Evolutionary conservation across 202 grass and related monocot species (phyloP), one percentile per base, ranked within the genome.

Genomic region (Panicum hallii): DNA sequence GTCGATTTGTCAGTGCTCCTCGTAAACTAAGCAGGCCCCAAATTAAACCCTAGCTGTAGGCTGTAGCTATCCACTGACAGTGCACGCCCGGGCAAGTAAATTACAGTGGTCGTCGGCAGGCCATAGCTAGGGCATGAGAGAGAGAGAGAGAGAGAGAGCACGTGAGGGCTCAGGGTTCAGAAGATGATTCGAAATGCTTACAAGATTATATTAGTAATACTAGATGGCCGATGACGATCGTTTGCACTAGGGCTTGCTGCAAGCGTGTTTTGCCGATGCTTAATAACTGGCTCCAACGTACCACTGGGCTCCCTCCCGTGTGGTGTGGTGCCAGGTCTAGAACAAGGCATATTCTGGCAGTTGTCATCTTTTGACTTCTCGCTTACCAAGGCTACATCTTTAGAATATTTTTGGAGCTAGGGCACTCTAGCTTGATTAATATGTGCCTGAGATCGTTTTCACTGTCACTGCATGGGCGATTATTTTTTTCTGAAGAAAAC

Each of bases 111-210:
- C 57, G 68, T 23, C 16, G 65, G 36, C 36, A 38, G 36, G 36
- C 36, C 36, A 38, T 47, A 11, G 41, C 41, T 26, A 22, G 6
- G 12, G 48, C 62, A 48, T 48, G 60, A 14, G 58, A 40, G 44
- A 38, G 34, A 74, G 34, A 54, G 47, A 45, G 60, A 75, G 22
- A 36, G 76, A 17, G 36, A 73, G 56, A 63, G 79, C 72, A 77
- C 79, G 79, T 82, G 85, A 87, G 85, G 34, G 63, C 20, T 53
- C 42, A 52, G 72, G 67, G 5, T 62, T 87, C 79, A 61, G 85
- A 82, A 61, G 85, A 82, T 82, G 79, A 82, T 87, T 82, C 85
- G 72, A 87, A 87, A 82, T 77, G 79, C 52, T 57, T 77, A 38
- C 3, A 0, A 68, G 58, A 30, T 30, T 38, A 38, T 38, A 38